These are phyloP conservation scores for Saccharomycopsis sp. DNA, from an alignment of 805 yeast species.

Conservation along the genomic window DNA sequence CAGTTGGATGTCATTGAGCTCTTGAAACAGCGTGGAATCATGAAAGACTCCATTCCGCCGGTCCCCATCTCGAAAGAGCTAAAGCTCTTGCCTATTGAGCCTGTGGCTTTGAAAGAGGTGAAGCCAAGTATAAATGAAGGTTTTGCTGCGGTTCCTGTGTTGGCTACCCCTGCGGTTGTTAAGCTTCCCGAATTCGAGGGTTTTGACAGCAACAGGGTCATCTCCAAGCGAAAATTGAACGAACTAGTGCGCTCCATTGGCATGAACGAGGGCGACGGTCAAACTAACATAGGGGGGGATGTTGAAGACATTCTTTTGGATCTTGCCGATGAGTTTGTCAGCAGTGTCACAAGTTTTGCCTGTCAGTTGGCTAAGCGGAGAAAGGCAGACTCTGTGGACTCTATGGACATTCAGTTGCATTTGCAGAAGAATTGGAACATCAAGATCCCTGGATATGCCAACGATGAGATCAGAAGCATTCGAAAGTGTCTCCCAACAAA, in stretches of 20 bases:
- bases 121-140: constrained; percentile 87
- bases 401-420: constrained; percentile 85
- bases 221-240: constrained; percentile 81
- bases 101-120: constrained; percentile 58
- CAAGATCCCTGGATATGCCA: constrained; percentile 85
- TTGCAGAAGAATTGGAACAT: constrained; percentile 93
- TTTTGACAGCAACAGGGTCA: constrained; percentile 49
- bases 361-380: constrained; percentile 94
- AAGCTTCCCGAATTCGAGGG: constrained; percentile 74
- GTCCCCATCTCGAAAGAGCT: constrained; percentile 66
- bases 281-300: constrained; percentile 87
- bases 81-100: constrained; percentile 55
- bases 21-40: constrained; percentile 29
- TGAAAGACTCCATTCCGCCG: constrained; percentile 54
- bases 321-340: constrained; percentile 91
- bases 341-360: constrained; percentile 86
- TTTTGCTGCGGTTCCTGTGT: constrained; percentile 60
- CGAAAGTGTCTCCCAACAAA: constrained; percentile 64
- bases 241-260: constrained; percentile 82
- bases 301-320: constrained; percentile 88
- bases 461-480: constrained; percentile 80
- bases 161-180: constrained; percentile 68
- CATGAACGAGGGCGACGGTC: constrained; percentile 85
- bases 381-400: constrained; percentile 79
- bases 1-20: constrained; percentile 14